Evolutionary conservation across 2,329 filamentous ascomycete species (phyloP).

Genomic region (Claviceps fusiformis): DNA sequence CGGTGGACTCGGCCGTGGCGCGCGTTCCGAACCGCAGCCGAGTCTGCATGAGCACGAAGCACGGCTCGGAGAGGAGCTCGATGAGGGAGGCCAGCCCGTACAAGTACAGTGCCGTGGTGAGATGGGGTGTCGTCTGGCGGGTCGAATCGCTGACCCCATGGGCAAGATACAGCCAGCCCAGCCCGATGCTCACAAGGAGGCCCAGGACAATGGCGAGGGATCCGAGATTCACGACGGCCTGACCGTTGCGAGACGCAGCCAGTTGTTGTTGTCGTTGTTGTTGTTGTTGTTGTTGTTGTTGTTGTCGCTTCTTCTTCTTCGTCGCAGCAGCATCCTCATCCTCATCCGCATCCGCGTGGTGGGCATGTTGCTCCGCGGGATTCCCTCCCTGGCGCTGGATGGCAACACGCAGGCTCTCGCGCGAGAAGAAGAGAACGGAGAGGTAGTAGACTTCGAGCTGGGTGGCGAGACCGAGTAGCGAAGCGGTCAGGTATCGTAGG

Average conservation of each 20-base stretch:
- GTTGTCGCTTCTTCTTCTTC: no score
- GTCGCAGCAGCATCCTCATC: no score
- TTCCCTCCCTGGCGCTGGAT: constrained; percentile 55
- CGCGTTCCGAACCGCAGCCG: constrained; percentile 67
- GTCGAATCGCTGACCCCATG: constrained; percentile 33
- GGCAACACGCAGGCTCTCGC: constrained; percentile 83
- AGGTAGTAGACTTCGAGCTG: constrained; percentile 90
- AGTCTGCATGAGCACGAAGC: constrained; percentile 77
- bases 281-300: neutral
- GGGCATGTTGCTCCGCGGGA: neutral
- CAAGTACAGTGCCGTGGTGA: constrained; percentile 37
- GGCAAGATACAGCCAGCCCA: constrained; percentile 56
- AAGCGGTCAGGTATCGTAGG: constrained; percentile 74
- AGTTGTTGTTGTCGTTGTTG: neutral
- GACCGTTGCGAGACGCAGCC: constrained; percentile 30
- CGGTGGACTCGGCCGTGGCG: constrained; percentile 69
- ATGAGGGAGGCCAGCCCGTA: constrained; percentile 47
- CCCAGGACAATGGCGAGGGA: constrained; percentile 67
- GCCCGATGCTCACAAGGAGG: constrained; percentile 42
- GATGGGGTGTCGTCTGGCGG: constrained; percentile 50
- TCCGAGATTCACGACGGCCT: constrained; percentile 77
- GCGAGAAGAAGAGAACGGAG: constrained; percentile 84
- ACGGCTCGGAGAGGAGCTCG: constrained; percentile 76
- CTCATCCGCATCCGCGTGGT: neutral
- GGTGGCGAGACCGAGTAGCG: constrained; percentile 69